A percentile compares a stretch with the other conserved stretches of the same genome.
Evolutionary conservation across 371 early-diverging fungal genomes (phyloP).

Genomic region (Rhizopus stolonifer): DNA sequence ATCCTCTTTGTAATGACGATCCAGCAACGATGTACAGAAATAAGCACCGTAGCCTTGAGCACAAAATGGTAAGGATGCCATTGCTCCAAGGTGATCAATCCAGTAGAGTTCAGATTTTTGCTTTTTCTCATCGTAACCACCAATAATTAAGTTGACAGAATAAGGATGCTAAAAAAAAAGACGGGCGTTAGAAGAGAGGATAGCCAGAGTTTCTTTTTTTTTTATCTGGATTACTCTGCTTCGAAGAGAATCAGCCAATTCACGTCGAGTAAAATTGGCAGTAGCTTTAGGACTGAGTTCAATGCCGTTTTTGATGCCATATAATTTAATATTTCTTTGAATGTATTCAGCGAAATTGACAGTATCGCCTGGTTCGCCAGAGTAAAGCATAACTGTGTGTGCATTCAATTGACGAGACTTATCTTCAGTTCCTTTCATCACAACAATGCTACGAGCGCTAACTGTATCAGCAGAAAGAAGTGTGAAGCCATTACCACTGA

Average conservation of each 20-base stretch:
- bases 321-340: slow-evolving; percentile 89
- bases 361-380: slow-evolving; percentile 95
- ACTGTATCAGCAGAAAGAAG: slow-evolving; percentile 84
- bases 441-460: slow-evolving; percentile 84
- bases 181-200: no score
- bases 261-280: slow-evolving; percentile 85
- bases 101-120: slow-evolving; percentile 82
- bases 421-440: slow-evolving; percentile 90
- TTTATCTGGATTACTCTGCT: slow-evolving; percentile 63
- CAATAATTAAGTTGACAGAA: slow-evolving; percentile 88
- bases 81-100: slow-evolving; percentile 89
- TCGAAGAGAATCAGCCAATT: slow-evolving; percentile 85
- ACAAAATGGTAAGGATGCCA: slow-evolving; percentile 82
- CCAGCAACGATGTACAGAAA: slow-evolving; percentile 90
- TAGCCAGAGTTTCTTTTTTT: no score
- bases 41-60: slow-evolving; percentile 94
- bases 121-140: slow-evolving; percentile 78
- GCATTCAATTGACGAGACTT: slow-evolving; percentile 83
- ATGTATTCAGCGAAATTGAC: slow-evolving; percentile 95
- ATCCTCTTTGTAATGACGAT: slow-evolving; percentile 87
- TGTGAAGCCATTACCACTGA: slow-evolving; percentile 94
- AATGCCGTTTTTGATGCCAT: slow-evolving; percentile 83
- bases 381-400: slow-evolving; percentile 79
- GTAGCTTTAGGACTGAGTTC: slow-evolving; percentile 79
- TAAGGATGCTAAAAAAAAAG: slow-evolving; percentile 69